Base-by-base conservation (phyloP, 441 rosid species). In the Melastoma candidum region DNA sequence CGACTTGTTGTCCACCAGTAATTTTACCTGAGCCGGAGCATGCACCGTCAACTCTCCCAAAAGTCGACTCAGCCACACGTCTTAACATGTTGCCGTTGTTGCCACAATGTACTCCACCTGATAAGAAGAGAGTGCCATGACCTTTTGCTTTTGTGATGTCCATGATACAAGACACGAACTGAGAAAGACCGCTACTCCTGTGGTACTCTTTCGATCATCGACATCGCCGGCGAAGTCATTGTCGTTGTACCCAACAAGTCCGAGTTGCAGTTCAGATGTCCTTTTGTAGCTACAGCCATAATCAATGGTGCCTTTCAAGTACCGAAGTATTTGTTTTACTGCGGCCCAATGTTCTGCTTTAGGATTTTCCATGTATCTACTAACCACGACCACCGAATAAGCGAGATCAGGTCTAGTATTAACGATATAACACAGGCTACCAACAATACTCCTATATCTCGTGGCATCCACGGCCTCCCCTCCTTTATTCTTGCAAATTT, bases 171-270 rank as follows among this genome's bases (percentile, higher is more conserved):
- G 29, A 50, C 32, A 22, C 7, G n/a, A 1, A 5, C 29, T 12
- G 11, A 50, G 54, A 39, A 50, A 50, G 26, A 50, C 10, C 22
- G 27, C 4, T 13, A 50, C 26, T 10, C 54, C 54, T 9, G 54
- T n/a, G 9, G 54, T 50, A 26, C 54, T 50, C 54, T 50, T 50
- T 11, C 54, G 10, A 5, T 26, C 54, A 22, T 49, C 29, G 22
- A 17, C 22, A 17, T 17, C 22, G 22, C 54, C 54, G 11, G 29
- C 54, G 11, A 12, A n/a, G 12, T 50, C 36, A 10, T 5, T 26
- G n/a, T 25, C 54, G 5, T 13, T 17, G 26, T n/a, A 50, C 14
- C 32, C 54, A 24, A 26, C 36, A 8, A 50, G 2, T 12, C 11
- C 7, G 12, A 7, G 11, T 26, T 17, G 22, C 22, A 17, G 22